Percentiles rank a stretch among this genome's conserved stretches.
Evolutionary conservation across 1,284 basidiomycete genomes (phyloP).

Genomic region (Ganoderma resinaceum): DNA sequence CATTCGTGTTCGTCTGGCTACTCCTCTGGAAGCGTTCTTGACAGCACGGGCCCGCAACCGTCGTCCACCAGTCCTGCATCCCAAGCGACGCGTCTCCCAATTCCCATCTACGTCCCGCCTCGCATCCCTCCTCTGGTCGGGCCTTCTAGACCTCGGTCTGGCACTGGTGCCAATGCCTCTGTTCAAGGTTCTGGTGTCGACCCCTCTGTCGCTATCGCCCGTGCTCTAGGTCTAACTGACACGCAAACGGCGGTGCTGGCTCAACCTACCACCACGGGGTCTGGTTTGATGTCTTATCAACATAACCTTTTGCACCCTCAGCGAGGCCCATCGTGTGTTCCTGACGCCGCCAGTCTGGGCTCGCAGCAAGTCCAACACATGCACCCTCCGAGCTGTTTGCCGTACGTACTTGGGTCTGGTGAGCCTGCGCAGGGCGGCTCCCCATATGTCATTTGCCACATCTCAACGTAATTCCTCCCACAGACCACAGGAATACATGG

Average conservation of each 20-base stretch:
- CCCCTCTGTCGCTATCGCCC: not conserved
- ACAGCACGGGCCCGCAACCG: not conserved
- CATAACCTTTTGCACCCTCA: not conserved
- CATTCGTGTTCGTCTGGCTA: not conserved
- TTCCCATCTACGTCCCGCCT: not conserved
- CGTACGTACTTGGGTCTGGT: not conserved
- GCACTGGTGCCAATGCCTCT: not conserved
- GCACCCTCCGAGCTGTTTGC: not conserved
- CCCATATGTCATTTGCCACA: not conserved
- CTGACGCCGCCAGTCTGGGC: not conserved
- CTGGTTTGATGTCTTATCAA: not conserved
- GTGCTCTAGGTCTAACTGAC: not conserved
- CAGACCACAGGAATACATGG: constrained; percentile 1
- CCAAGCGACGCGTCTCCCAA: not conserved
- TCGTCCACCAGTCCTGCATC: not conserved
- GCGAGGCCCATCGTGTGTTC: not conserved
- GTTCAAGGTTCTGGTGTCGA: not conserved
- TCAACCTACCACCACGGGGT: not conserved
- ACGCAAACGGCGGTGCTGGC: not conserved
- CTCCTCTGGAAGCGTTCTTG: not conserved
- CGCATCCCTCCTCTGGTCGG: not conserved
- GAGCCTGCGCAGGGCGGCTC: too few species aligned
- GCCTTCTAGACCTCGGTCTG: not conserved
- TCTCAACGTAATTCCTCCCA: constrained; percentile 2
- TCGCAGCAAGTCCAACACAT: not conserved